A percentile compares a stretch with the other conserved stretches of the same genome.
phyloP scores from a whole-genome alignment of 441 rosid species.

The Sinapis alba region DNA sequence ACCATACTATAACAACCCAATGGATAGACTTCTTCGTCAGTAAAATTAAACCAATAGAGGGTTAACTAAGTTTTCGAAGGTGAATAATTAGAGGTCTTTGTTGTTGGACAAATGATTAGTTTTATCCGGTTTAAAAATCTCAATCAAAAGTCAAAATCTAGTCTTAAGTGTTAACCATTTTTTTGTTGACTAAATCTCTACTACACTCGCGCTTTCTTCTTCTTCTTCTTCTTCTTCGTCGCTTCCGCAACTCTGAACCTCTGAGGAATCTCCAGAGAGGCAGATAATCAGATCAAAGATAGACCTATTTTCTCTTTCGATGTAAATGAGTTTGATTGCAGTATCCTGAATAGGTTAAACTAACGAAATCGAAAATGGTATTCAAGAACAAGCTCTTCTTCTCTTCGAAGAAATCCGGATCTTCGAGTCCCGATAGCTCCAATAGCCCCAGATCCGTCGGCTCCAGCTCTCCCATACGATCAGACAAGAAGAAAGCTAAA shows the following conservation, averaged over 20 bases:
- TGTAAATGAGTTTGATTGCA: slow-evolving; percentile 14
- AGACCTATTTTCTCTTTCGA: not conserved
- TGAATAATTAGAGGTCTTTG: too few species aligned
- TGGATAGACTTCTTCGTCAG: too few species aligned
- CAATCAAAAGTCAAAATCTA: slow-evolving; percentile 25
- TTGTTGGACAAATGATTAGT: too few species aligned
- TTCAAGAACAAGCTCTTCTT: slow-evolving; percentile 95
- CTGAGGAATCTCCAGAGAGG: slow-evolving; percentile 23
- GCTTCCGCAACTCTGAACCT: slow-evolving; percentile 20
- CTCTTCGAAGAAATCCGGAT: slow-evolving; percentile 83
- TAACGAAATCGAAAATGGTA: slow-evolving; percentile 56
- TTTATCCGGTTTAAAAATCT: not conserved
- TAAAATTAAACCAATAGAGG: too few species aligned
- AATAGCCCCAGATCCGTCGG: slow-evolving; percentile 86
- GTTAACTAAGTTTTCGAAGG: too few species aligned
- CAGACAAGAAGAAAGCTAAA: slow-evolving; percentile 86
- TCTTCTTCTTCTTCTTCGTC: slow-evolving; percentile 28
- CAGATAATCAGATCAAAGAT: not conserved
- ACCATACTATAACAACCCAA: too few species aligned
- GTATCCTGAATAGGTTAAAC: too few species aligned
- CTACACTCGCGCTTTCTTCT: slow-evolving; percentile 33
- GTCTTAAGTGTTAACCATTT: slow-evolving; percentile 17
- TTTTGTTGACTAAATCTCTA: slow-evolving; percentile 19
- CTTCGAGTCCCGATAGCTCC: slow-evolving; percentile 85
- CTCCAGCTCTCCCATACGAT: slow-evolving; percentile 87